A percentile compares a stretch with the other conserved stretches of the same genome.
These are phyloP conservation scores for Trametes villosa DNA, from an alignment of 768 basidiomycete species.

Conservation along the genomic window DNA sequence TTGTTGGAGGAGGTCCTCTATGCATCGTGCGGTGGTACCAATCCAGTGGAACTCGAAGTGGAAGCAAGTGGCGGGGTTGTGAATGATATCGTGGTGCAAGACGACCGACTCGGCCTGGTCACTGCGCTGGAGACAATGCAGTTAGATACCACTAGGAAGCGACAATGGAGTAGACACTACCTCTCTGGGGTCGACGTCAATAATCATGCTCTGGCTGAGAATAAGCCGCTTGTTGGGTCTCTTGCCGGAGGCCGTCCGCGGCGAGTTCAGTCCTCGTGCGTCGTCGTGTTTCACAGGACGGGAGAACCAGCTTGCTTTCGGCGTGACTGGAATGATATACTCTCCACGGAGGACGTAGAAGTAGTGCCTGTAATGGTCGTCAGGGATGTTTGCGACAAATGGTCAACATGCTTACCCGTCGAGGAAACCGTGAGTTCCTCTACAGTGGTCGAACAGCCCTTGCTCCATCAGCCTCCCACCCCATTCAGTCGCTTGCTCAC, in stretches of 20 bases:
- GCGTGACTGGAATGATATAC: slow-evolving; percentile 70
- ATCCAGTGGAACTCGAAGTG: slow-evolving; percentile 99
- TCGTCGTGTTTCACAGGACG: slow-evolving; percentile 49
- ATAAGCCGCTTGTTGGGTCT: slow-evolving; percentile 62
- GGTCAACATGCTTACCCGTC: slow-evolving; percentile 65
- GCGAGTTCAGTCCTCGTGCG: slow-evolving; percentile 37
- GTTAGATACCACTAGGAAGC: not conserved
- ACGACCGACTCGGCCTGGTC: slow-evolving; percentile 88
- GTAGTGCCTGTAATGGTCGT: slow-evolving; percentile 65
- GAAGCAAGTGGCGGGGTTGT: slow-evolving; percentile 93
- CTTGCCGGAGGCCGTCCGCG: slow-evolving; percentile 26
- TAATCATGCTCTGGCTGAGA: slow-evolving; percentile 87
- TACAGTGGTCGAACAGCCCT: slow-evolving; percentile 85
- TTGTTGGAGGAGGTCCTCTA: slow-evolving; percentile 83
- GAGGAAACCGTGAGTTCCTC: slow-evolving; percentile 78
- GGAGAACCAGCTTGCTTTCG: slow-evolving; percentile 71
- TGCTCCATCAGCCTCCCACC: slow-evolving; percentile 77
- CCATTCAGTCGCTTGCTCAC: slow-evolving; percentile 80
- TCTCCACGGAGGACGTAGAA: slow-evolving; percentile 85
- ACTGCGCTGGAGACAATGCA: slow-evolving; percentile 58
- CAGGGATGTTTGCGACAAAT: not conserved
- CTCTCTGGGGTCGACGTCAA: slow-evolving; percentile 83
- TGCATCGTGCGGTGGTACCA: slow-evolving; percentile 87
- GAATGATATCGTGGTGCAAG: slow-evolving; percentile 92
- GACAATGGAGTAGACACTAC: slow-evolving; percentile 37